phyloP scores from a whole-genome alignment of 2,329 filamentous ascomycete species.

The Penicillium sp. region DNA sequence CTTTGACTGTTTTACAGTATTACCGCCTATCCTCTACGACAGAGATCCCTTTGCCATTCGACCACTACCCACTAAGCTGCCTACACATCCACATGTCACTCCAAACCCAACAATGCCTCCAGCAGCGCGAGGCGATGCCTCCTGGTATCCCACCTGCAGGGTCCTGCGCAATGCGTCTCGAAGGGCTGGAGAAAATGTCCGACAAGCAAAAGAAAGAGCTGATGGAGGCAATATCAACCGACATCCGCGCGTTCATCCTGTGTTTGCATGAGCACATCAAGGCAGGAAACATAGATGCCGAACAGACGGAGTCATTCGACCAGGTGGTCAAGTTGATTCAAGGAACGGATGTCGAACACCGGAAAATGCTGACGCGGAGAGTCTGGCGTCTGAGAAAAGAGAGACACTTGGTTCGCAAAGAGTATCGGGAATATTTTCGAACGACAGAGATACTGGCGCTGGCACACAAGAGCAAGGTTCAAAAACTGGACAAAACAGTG shows the following conservation, averaged over 20 bases:
- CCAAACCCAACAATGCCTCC: not conserved
- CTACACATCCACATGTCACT: not conserved
- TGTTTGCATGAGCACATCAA: constrained; percentile 26
- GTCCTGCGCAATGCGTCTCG: constrained; percentile 24
- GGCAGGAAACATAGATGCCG: constrained; percentile 20
- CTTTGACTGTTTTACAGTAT: not conserved
- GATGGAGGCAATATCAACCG: constrained; percentile 27
- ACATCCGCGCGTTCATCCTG: constrained; percentile 30
- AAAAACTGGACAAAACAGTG: constrained; percentile 8
- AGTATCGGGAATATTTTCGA: constrained; percentile 19
- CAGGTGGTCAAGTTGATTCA: constrained; percentile 26
- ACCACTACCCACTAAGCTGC: not conserved
- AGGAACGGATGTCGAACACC: constrained; percentile 15
- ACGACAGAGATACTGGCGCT: constrained; percentile 14
- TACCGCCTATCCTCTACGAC: not conserved
- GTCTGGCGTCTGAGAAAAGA: constrained; percentile 17
- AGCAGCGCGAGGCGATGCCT: not conserved
- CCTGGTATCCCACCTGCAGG: not conserved
- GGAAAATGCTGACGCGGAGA: constrained; percentile 19
- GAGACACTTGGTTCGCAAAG: constrained; percentile 17
- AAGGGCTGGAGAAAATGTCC: constrained; percentile 17
- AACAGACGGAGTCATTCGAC: constrained; percentile 26
- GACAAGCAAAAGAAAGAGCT: constrained; percentile 20
- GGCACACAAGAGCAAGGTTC: constrained; percentile 14
- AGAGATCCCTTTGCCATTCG: not conserved